Evolutionary conservation across 2,329 filamentous ascomycete species (phyloP), one percentile per base, ranked within the genome.

Genomic region (Proliferodiscus dingleyae): DNA sequence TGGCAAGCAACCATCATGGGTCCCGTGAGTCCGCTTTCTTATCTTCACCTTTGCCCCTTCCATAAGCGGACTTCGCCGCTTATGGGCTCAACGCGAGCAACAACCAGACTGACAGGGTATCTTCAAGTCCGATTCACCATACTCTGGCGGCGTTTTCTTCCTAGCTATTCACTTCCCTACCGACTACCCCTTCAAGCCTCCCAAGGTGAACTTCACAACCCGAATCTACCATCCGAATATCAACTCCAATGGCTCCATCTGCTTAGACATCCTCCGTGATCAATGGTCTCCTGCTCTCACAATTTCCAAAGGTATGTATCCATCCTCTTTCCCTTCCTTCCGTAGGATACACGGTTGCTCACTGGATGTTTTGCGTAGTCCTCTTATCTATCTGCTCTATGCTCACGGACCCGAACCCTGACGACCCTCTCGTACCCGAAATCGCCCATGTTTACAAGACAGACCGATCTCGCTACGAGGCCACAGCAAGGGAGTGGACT

Each of bases 1-100:
- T 98, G 93, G 93, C 93, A 98, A 84, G 93, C 93, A 64, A 98
- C 93, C 43, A 98, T 98, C 69, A 98, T 98, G 93, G 93, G 93
- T 72, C 93, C 93, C 68, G 89, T 95, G 83, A 82, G 88, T 82
- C 47, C 50, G 45, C 42, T 60, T 3, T 16, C 48, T 51, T 64
- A 58, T 57, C 54, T 52, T 47, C 33, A 43, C 41, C 41, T 37
- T 40, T 41, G 16, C 43, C 36, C 23, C 45, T 15, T 16, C 29
- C 46, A 23, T 45, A n/a, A 39, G 42, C 34, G 52, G 37, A 42
- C 16, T 15, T 32, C 9, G 50, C 50, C 39, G 44, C 24, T 21
- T 47, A 29, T 44, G 28, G 38, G 41, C 45, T n/a, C n/a, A n/a
- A n/a, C n/a, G n/a, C n/a, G n/a, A 10, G 46, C n/a, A 16, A n/a